Conservation (phyloP, 768 basidiomycete species). For the Nevesoporus exiguus region DNA sequence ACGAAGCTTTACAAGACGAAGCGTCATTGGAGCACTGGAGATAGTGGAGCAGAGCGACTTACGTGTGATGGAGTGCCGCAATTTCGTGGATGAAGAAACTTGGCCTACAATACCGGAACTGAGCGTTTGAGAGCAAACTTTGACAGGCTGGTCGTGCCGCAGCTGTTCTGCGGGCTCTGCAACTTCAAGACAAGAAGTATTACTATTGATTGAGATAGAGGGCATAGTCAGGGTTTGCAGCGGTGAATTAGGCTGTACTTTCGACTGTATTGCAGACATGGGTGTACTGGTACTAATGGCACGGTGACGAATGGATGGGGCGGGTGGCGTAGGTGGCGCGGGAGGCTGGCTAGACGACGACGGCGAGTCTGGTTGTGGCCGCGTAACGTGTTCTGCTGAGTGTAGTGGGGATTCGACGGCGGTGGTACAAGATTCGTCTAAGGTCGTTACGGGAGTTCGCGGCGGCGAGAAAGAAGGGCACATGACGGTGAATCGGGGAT, state of each 20-base stretch:
- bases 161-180: constrained; percentile 8
- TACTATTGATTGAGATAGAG: constrained; percentile 12
- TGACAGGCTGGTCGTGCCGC: constrained; percentile 6
- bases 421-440: constrained; percentile 10
- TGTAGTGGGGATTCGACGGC: constrained; percentile 6
- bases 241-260: constrained; percentile 19
- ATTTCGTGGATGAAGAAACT: constrained; percentile 2
- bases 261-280: constrained; percentile 19
- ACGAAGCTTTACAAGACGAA: constrained; percentile 20
- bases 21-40: constrained; percentile 1
- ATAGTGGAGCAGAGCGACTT: not conserved
- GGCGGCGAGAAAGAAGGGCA: constrained; percentile 23
- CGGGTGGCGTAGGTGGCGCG: constrained; percentile 21
- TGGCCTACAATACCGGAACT: constrained; percentile 15
- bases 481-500: constrained; percentile 30
- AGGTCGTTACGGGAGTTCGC: constrained; percentile 22
- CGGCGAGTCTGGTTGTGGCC: constrained; percentile 6
- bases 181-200: constrained; percentile 22
- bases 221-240: constrained; percentile 11
- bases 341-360: constrained; percentile 14
- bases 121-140: constrained; percentile 9
- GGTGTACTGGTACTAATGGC: constrained; percentile 11
- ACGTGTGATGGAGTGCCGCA: constrained; percentile 27
- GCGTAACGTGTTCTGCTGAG: constrained; percentile 5
- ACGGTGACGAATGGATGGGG: constrained; percentile 8